Base-by-base conservation (phyloP, 306 rosid genomes). In the Spatholobus suberectus region DNA sequence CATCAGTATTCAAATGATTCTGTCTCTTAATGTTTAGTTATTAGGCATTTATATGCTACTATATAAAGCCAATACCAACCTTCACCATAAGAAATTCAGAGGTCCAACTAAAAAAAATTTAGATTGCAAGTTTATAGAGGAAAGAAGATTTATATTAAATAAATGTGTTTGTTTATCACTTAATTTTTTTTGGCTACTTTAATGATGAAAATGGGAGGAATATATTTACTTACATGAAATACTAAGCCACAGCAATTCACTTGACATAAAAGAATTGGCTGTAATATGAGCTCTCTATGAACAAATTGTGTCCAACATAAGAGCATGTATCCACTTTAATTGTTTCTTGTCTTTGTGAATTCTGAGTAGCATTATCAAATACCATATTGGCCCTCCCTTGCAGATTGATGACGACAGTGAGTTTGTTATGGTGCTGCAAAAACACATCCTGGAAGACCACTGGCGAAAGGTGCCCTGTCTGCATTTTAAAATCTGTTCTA, bases 331-430 rank as follows among this genome's bases (percentile, higher is more conserved):
- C 26, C 49, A 8, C 21, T 81, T 81, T 51, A 81, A 73, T 77
- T 9, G 58, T 77, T 81, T 58, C 15, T 38, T 63, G 55, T 18
- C 71, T 65, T 38, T 57, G 52, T 41, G 37, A 65, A 51, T 58
- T 84, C 34, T 76, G 75, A 73, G 73, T 40, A 21, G 59, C 46
- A 27, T 40, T 37, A 34, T 58, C 29, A 40, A 55, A 13, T 84
- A 75, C 75, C 41, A 47, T 49, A 58, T 68, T 79, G 83, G 38
- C 59, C 75, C 38, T 70, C 29, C 13, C 81, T 79, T 81, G 75
- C 89, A 96, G 99, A 89, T 94, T 83, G 92, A 87, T 85, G 89
- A 87, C 2, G 92, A 87, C 80, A 86, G 86, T 61, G 93, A 89
- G 77, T 73, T 92, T 77, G 83, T 86, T 80, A 40, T 18, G 67